These are phyloP conservation scores for Aspergillus bridgeri DNA, from an alignment of 495 filamentous ascomycete genomes.

Conservation along the genomic window DNA sequence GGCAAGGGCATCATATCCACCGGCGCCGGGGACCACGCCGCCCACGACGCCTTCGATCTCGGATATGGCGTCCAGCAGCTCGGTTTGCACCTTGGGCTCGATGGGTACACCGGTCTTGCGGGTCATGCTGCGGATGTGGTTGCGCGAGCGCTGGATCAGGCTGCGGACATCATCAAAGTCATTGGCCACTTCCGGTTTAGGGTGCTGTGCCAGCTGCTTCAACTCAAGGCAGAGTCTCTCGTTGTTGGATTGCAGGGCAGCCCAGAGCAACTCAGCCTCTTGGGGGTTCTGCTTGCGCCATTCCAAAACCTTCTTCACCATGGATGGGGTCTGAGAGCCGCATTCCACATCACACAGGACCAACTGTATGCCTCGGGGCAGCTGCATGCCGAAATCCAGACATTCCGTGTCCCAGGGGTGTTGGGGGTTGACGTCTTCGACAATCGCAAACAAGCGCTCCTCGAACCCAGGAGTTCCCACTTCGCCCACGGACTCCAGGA, in stretches of 20 bases:
- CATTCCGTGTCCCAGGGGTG: constrained; percentile 76
- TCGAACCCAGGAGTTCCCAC: constrained; percentile 63
- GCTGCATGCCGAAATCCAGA: constrained; percentile 55
- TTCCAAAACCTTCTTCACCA: constrained; percentile 85
- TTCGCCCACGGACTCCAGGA: constrained; percentile 64
- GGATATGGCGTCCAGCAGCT: constrained; percentile 71
- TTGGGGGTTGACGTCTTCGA: constrained; percentile 53
- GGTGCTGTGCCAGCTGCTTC: constrained; percentile 35
- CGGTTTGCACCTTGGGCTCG: constrained; percentile 82
- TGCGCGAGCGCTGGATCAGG: constrained; percentile 51
- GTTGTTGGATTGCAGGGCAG: constrained; percentile 68
- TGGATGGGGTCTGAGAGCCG: constrained; percentile 86
- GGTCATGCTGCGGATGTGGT: constrained; percentile 72
- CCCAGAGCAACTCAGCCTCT: constrained; percentile 70
- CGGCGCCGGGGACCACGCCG: constrained; percentile 90
- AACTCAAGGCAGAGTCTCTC: constrained; percentile 65
- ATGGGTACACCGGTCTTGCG: constrained; percentile 73
- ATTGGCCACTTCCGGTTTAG: constrained; percentile 23
- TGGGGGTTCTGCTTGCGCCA: constrained; percentile 70
- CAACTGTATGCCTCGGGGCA: constrained; percentile 66
- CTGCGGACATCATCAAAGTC: constrained; percentile 36
- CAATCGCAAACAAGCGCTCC: constrained; percentile 55
- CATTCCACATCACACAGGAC: constrained; percentile 96
- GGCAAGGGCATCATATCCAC: constrained; percentile 88
- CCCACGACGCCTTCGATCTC: constrained; percentile 76